Base-by-base conservation (phyloP, 108 stramenopile genomes). In the Nitzschia sp. region DNA sequence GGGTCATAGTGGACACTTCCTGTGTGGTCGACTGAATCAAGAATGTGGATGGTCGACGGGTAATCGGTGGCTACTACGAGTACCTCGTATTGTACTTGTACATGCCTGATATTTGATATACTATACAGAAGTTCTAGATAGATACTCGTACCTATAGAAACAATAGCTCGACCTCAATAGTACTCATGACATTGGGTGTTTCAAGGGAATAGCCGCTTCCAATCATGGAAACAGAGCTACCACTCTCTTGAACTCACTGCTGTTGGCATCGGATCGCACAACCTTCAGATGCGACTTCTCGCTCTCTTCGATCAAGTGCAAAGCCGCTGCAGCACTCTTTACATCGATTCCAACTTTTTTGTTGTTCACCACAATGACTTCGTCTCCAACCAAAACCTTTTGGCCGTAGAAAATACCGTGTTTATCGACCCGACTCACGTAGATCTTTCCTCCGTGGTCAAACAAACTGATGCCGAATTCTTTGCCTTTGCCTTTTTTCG, bases 401-500 rank as follows among this genome's bases (percentile, higher is more conserved):
- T 53, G 52, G 15, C 24, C 7, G 25, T 65, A 39, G 51, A 66
- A 66, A 19, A 53, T 3, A 11, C 65, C 65, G 10, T 17, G 2
- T 22, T 53, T 34, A 10, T 39, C 51, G 22, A 66, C 19, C 0
- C 39, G 38, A 6, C 41, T 41, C 29, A 66, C 65, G 10, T 39
- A 66, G 26, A 66, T 53, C 10, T 10, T 40, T 17, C 65, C 51
- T 14, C 53, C 53, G 26, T 53, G 42, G n/a, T 66, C 65, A 21
- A 66, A 54, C 11, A 66, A 39, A 15, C 52, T 20, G 53, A 66
- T 52, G 10, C 65, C 65, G 10, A 29, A 52, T 6, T 63, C 15
- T 15, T 66, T 51, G 21, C 42, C 43, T 21, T 66, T 66, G 11
- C 63, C 48, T 17, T 26, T 53, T 52, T 66, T 66, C 10, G 48